phyloP scores from a whole-genome alignment of 306 rosid species.

The Quercus mongolica region DNA sequence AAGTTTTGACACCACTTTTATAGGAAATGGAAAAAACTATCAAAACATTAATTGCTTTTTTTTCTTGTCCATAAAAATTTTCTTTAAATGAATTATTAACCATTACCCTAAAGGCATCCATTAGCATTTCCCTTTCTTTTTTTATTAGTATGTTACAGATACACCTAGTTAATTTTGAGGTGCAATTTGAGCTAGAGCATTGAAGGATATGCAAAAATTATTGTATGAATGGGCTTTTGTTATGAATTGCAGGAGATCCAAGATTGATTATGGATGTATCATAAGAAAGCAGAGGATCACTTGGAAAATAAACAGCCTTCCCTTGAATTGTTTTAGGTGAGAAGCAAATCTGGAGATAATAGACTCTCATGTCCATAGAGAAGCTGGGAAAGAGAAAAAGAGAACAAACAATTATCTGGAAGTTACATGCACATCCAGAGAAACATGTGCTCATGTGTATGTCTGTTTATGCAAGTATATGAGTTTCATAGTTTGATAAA shows the following conservation, averaged over 20 bases:
- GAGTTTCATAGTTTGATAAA: not conserved
- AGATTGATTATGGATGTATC: not conserved
- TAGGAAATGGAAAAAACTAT: no score
- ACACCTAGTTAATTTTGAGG: no score
- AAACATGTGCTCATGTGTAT: no score
- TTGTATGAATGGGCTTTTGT: not conserved
- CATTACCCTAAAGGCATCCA: no score
- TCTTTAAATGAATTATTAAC: no score
- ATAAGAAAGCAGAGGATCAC: not conserved
- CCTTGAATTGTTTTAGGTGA: no score
- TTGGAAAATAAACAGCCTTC: not conserved
- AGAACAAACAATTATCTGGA: not conserved
- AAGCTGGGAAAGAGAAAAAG: not conserved
- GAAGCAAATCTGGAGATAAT: not conserved
- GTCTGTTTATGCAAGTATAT: not conserved
- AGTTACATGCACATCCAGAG: not conserved
- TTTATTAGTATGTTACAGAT: no score
- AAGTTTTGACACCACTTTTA: no score
- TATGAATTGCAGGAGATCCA: not conserved
- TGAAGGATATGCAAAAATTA: not conserved
- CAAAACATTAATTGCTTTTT: no score
- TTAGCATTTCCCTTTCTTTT: no score
- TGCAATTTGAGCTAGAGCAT: not conserved
- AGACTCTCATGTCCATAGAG: not conserved
- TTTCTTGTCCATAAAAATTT: no score